These are phyloP conservation scores for Albugo candida DNA, from an alignment of 352 stramenopile species.

Conservation along the genomic window DNA sequence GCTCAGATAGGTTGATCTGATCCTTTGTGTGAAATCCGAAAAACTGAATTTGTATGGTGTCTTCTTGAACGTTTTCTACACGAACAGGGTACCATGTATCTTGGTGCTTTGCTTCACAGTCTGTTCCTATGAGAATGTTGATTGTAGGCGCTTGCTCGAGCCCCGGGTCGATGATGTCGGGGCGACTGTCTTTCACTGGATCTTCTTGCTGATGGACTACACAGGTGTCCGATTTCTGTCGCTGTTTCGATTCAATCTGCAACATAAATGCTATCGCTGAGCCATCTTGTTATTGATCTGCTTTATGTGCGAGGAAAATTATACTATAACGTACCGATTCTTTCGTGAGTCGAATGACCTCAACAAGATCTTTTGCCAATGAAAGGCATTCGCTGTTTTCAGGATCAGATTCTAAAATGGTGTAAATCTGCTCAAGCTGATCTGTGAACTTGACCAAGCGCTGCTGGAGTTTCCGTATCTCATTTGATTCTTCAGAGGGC, in stretches of 20 bases:
- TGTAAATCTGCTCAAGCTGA: constrained; percentile 65
- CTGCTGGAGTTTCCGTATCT: constrained; percentile 49
- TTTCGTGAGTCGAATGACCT: constrained; percentile 72
- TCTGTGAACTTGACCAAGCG: constrained; percentile 57
- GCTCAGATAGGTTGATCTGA: constrained; percentile 17
- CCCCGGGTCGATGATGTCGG: background rate
- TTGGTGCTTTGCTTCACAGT: constrained; percentile 40
- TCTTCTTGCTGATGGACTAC: background rate
- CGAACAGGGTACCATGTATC: constrained; percentile 40
- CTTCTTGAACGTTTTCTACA: constrained; percentile 1
- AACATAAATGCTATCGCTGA: too few species aligned
- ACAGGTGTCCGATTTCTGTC: background rate
- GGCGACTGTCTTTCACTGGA: background rate
- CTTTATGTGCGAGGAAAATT: too few species aligned
- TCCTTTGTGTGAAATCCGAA: constrained; percentile 48
- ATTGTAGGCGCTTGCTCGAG: too few species aligned
- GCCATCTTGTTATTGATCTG: too few species aligned
- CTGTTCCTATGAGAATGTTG: constrained; percentile 20
- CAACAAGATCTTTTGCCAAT: constrained; percentile 60
- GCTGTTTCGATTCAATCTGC: background rate
- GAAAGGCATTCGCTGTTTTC: constrained; percentile 50
- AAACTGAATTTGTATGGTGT: constrained; percentile 54
- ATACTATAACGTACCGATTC: constrained; percentile 41
- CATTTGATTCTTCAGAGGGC: too few species aligned
- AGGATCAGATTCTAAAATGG: constrained; percentile 48